phyloP scores from a whole-genome alignment of 2,329 filamentous ascomycete genomes.

The Xylaria sp. region DNA sequence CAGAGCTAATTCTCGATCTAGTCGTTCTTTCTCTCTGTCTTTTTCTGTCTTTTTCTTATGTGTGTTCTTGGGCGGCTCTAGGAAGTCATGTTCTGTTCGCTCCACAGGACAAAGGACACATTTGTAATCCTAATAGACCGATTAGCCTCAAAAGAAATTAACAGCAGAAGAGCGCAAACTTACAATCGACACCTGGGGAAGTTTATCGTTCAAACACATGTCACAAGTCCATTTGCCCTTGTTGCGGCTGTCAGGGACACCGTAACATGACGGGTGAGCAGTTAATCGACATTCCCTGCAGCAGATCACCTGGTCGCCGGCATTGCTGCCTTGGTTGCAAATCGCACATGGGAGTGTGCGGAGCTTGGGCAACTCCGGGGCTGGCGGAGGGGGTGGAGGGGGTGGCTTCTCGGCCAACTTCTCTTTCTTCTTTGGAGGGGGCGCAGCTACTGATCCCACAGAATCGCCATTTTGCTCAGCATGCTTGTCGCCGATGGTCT shows the following conservation, averaged over 20 bases:
- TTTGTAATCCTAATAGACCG: conserved; percentile 75
- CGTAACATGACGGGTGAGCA: conserved; percentile 92
- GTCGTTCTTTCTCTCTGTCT: conserved; percentile 85
- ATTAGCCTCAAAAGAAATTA: conserved; percentile 44
- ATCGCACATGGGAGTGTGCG: conserved; percentile 85
- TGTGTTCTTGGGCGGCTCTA: conserved; percentile 80
- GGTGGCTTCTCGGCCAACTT: conserved; percentile 67
- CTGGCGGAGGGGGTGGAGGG: conserved; percentile 57
- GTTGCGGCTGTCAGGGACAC: conserved; percentile 75
- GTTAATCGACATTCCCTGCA: conserved; percentile 91
- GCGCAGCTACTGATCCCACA: conserved; percentile 54
- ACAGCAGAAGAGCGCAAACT: conserved; percentile 50
- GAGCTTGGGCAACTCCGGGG: conserved; percentile 81
- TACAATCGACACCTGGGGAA: conserved; percentile 89
- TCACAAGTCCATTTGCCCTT: conserved; percentile 92
- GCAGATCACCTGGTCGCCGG: conserved; percentile 75
- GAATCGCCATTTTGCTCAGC: conserved; percentile 58
- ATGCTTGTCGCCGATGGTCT: conserved; percentile 64
- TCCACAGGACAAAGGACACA: conserved; percentile 92
- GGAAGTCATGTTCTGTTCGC: conserved; percentile 81
- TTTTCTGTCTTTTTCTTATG: conserved; percentile 92
- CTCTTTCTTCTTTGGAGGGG: conserved; percentile 67
- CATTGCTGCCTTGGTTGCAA: conserved; percentile 78
- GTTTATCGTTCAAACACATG: conserved; percentile 94
- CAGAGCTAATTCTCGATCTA: conserved; percentile 84